Conservation (phyloP, 2,329 filamentous ascomycete species). For the Penicillium griseofulvum region DNA sequence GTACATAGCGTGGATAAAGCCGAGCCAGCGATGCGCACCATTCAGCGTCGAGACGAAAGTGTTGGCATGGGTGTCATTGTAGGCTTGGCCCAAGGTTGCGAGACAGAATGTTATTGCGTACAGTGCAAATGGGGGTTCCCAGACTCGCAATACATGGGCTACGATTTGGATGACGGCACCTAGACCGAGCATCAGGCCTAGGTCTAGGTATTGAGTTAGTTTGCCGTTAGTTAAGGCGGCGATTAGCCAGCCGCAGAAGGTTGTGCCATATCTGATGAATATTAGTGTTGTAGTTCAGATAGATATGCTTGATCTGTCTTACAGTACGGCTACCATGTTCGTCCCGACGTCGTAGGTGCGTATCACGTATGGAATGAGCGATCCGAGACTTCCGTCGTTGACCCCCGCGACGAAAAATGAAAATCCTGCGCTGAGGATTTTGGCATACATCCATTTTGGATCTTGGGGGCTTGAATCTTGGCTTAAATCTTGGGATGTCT, state of each 20-base stretch:
- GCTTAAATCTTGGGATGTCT: neutral
- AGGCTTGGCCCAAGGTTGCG: slow-evolving; percentile 59
- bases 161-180: slow-evolving; percentile 55
- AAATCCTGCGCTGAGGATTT: slow-evolving; percentile 56
- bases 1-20: slow-evolving; percentile 65
- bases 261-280: slow-evolving; percentile 50
- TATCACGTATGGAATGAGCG: slow-evolving; percentile 63
- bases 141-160: slow-evolving; percentile 52
- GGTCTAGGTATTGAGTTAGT: slow-evolving; percentile 51
- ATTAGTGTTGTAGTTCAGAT: neutral
- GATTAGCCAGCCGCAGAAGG: slow-evolving; percentile 60
- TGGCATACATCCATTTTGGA: slow-evolving; percentile 35
- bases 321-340: slow-evolving; percentile 53
- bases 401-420: slow-evolving; percentile 65
- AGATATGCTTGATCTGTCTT: slow-evolving; percentile 13
- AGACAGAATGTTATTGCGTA: slow-evolving; percentile 60
- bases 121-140: slow-evolving; percentile 57
- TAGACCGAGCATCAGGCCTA: slow-evolving; percentile 57
- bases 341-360: slow-evolving; percentile 56
- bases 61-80: slow-evolving; percentile 63
- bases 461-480: neutral
- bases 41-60: slow-evolving; percentile 56
- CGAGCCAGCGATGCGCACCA: slow-evolving; percentile 59
- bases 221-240: slow-evolving; percentile 54
- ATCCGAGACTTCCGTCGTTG: slow-evolving; percentile 64